phyloP scores from a whole-genome alignment of 2,329 filamentous ascomycete species.

The Colletotrichum lentis region DNA sequence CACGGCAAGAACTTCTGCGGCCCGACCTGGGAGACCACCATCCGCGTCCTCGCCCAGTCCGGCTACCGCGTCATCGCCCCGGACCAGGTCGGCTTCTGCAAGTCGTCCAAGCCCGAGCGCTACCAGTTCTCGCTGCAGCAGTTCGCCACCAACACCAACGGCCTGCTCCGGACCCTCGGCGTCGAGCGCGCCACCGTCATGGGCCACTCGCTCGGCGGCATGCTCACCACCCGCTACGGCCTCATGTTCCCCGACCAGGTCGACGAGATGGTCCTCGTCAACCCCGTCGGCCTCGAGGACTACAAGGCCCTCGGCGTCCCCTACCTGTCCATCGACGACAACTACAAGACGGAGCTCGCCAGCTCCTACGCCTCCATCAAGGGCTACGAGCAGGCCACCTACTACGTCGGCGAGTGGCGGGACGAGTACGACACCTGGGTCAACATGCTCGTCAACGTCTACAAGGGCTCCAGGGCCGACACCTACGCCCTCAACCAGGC shows the following conservation, averaged over 20 bases:
- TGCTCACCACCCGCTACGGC: conserved; percentile 60
- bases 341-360: conserved; percentile 49
- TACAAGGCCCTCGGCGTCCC: conserved; percentile 60
- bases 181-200: conserved; percentile 57
- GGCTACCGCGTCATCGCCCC: conserved; percentile 63
- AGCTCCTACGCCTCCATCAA: conserved; percentile 56
- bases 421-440: conserved; percentile 63
- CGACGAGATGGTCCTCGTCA: conserved; percentile 57
- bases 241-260: conserved; percentile 58
- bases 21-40: conserved; percentile 60
- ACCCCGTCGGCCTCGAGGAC: conserved; percentile 64
- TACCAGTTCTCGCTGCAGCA: conserved; percentile 64
- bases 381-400: conserved; percentile 57
- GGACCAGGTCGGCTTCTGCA: conserved; percentile 66
- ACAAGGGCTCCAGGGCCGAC: conserved; percentile 53
- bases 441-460: conserved; percentile 62
- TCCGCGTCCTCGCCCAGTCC: conserved; percentile 49
- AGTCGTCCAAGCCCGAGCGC: conserved; percentile 58
- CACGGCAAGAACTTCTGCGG: conserved; percentile 67
- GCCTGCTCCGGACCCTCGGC: conserved; percentile 55
- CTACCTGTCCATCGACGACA: conserved; percentile 53
- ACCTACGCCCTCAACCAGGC: conserved; percentile 59
- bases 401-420: conserved; percentile 60
- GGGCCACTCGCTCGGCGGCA: conserved; percentile 64
- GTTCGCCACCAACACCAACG: conserved; percentile 59